These are phyloP conservation scores for Hsuehochloa calcarea DNA, from an alignment of 176 grass and related monocot species.

Conservation along the genomic window DNA sequence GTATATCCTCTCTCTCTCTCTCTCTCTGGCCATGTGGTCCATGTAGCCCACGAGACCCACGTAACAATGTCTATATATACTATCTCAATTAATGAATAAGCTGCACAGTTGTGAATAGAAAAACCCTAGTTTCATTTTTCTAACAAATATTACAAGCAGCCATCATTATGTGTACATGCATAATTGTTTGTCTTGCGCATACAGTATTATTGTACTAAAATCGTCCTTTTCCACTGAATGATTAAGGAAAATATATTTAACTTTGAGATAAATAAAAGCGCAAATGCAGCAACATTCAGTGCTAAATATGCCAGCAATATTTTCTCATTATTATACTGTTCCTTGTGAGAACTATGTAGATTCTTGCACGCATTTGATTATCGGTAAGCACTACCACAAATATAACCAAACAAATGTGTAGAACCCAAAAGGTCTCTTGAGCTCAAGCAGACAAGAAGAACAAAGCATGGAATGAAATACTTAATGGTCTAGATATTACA, in stretches of 20 bases:
- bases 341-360: constrained; percentile 10
- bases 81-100: no score
- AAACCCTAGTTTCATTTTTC: no score
- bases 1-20: no score
- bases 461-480: constrained; percentile 19
- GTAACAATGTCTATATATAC: no score
- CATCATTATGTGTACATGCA: not conserved
- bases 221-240: not conserved
- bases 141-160: not conserved
- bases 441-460: constrained; percentile 21
- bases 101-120: no score
- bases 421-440: not conserved
- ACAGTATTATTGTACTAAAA: not conserved
- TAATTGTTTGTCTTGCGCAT: not conserved
- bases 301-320: not conserved
- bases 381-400: constrained; percentile 20
- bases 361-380: not conserved
- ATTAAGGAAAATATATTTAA: not conserved
- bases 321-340: not conserved
- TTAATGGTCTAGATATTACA: constrained; percentile 62
- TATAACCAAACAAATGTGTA: constrained; percentile 16
- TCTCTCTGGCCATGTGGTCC: no score
- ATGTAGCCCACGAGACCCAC: no score
- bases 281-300: not conserved
- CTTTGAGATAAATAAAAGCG: not conserved